These are phyloP conservation scores for Uncinocarpus reesii DNA, from an alignment of 2,329 filamentous ascomycete genomes.

Conservation along the genomic window DNA sequence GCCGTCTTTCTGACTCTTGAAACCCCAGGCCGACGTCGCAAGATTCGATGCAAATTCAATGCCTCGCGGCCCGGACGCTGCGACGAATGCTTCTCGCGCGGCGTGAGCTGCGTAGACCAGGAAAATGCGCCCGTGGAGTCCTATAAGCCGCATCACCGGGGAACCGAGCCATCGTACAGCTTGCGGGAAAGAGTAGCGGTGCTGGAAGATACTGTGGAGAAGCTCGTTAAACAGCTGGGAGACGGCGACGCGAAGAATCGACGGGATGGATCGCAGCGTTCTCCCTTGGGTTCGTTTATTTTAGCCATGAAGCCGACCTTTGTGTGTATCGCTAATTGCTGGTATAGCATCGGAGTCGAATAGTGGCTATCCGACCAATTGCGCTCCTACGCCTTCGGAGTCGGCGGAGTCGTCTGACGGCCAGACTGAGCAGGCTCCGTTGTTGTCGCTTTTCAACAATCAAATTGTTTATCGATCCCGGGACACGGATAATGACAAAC, in stretches of 20 bases:
- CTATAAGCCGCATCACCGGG: slow-evolving; percentile 17
- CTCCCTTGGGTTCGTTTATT: not conserved
- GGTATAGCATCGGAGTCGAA: not conserved
- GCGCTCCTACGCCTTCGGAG: slow-evolving; percentile 1
- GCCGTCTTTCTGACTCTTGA: not conserved
- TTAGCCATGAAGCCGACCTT: not conserved
- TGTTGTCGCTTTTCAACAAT: slow-evolving; percentile 33
- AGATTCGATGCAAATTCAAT: slow-evolving; percentile 36
- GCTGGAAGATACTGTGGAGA: slow-evolving; percentile 30
- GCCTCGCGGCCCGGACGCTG: slow-evolving; percentile 26
- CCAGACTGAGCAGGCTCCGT: slow-evolving; percentile 28
- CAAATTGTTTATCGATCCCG: slow-evolving; percentile 22
- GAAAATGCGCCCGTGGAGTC: slow-evolving; percentile 25
- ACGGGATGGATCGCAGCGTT: not conserved
- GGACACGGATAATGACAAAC: not conserved
- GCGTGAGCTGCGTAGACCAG: slow-evolving; percentile 33
- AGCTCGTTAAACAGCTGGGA: slow-evolving; percentile 26
- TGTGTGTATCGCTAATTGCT: not conserved
- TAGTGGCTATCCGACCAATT: not conserved
- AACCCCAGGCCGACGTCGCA: slow-evolving; percentile 30
- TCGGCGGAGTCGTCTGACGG: slow-evolving; percentile 17
- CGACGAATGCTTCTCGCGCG: slow-evolving; percentile 34
- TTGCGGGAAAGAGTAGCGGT: slow-evolving; percentile 32
- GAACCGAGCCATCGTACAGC: slow-evolving; percentile 27
- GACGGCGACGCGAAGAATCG: slow-evolving; percentile 9